Percentiles rank a stretch among this genome's conserved stretches.
Conservation (phyloP, 345 rosid genomes). For the Xanthoceras sorbifolium region DNA sequence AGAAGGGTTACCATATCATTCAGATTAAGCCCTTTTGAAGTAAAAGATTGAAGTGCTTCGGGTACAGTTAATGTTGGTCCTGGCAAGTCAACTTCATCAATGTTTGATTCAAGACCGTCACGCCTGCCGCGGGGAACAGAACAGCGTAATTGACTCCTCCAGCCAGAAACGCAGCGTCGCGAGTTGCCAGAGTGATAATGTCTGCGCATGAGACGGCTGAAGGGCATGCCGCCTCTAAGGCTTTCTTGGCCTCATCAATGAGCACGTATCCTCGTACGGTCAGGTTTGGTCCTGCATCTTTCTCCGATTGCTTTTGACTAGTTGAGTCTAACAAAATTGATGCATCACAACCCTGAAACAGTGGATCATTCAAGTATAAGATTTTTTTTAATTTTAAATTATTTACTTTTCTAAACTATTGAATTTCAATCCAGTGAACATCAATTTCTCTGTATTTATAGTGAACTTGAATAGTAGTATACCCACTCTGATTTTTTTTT, state of each 20-base stretch:
- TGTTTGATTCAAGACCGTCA: constrained; percentile 54
- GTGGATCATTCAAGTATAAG: background rate
- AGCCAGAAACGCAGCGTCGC: constrained; percentile 57
- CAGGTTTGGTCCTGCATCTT: constrained; percentile 62
- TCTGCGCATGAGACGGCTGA: constrained; percentile 76
- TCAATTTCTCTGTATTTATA: too few relatives aligned
- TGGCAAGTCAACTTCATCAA: constrained; percentile 56
- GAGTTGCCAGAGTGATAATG: constrained; percentile 57
- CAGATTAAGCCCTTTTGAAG: constrained; percentile 41
- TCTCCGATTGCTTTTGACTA: constrained; percentile 44
- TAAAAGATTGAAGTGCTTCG: constrained; percentile 40
- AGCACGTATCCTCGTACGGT: constrained; percentile 64
- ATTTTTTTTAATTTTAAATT: background rate
- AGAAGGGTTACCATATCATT: constrained; percentile 71
- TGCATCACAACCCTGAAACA: constrained; percentile 75
- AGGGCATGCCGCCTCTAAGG: constrained; percentile 59
- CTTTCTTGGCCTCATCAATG: constrained; percentile 59
- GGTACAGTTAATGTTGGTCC: constrained; percentile 51
- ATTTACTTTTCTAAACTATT: too few relatives aligned
- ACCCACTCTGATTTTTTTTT: too few relatives aligned
- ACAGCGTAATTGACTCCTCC: constrained; percentile 54
- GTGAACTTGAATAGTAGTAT: too few relatives aligned
- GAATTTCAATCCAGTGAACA: too few relatives aligned
- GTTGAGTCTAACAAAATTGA: constrained; percentile 71
- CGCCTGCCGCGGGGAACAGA: constrained; percentile 62